phyloP scores from a whole-genome alignment of 2,329 filamentous ascomycete species.

The Epichloe hybrida region DNA sequence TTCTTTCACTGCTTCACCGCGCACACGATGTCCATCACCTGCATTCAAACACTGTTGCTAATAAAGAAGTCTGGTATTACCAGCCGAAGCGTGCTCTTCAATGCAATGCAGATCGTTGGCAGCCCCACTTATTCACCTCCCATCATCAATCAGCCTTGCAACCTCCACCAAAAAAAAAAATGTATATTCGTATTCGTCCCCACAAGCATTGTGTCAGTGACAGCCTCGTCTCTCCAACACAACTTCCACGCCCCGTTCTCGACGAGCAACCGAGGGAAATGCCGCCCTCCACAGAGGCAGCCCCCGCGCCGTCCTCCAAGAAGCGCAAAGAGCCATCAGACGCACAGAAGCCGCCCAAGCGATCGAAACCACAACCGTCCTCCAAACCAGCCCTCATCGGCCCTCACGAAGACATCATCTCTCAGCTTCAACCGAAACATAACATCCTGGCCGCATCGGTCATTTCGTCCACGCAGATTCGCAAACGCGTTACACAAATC shows the following conservation, averaged over 20 bases:
- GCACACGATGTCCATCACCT: no score
- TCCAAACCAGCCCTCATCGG: slow-evolving; percentile 14
- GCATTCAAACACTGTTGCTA: no score
- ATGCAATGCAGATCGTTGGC: no score
- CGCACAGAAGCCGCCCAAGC: background rate
- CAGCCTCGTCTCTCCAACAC: background rate
- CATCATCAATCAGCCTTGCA: no score
- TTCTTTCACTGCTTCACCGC: no score
- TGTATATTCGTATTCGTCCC: no score
- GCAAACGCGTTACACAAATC: slow-evolving; percentile 35
- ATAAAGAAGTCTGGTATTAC: no score
- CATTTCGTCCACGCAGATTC: slow-evolving; percentile 47
- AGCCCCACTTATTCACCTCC: no score
- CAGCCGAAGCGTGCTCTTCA: no score
- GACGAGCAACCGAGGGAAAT: background rate
- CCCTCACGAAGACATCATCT: slow-evolving; percentile 29
- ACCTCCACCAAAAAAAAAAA: no score
- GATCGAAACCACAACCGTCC: slow-evolving; percentile 2
- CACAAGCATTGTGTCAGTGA: no score
- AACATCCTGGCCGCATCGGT: slow-evolving; percentile 39
- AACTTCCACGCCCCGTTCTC: background rate
- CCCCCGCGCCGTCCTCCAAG: background rate
- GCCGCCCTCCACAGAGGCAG: background rate
- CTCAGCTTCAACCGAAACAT: slow-evolving; percentile 31
- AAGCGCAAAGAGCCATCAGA: slow-evolving; percentile 1